Evolutionary conservation across 2,329 filamentous ascomycete species (phyloP), one percentile per base, ranked within the genome.

Genomic region (Rhytidhysteron rufulum): DNA sequence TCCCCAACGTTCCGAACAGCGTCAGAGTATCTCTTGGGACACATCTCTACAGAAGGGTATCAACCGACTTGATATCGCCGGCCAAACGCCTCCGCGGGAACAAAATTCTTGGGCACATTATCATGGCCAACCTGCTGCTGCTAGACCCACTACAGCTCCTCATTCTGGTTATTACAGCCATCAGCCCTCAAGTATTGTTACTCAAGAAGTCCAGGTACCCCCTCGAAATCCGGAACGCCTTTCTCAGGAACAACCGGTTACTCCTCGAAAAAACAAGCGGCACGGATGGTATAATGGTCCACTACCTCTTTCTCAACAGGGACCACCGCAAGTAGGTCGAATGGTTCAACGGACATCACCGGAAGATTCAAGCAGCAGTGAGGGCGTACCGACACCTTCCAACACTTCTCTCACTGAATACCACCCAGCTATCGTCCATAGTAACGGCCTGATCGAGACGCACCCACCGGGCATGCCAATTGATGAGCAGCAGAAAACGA

Each of bases 261-360:
- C 77, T 0, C 71, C 78, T 3, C 74, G 79, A 7, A 80, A 79
- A 47, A 70, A 69, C 21, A 86, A 85, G 56, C 77, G 85, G 3
- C 81, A 83, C 43, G 85, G 76, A 1, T 89, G 85, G 84, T 88
- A 88, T 53, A 80, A 86, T 42, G 76, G 74, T 9, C 74, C 75
- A 19, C 46, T 70, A n/a, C 33, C 44, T 9, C 31, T 38, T 15
- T 45, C 51, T 25, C 45, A 56, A 40, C 50, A 62, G 38, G 43
- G 54, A 7, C 49, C 51, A 21, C 27, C 45, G 8, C 50, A 56
- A 33, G 40, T 47, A 20, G 42, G 34, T 10, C 47, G 53, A 38
- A 49, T 44, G n/a, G 44, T 58, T 29, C 72, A 74, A 38, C 69
- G 75, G 10, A 75, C 73, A 0, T 78, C 75, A 2, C 75, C 75